Percentiles rank a stretch among this genome's conserved stretches.
phyloP scores from a whole-genome alignment of 2,329 filamentous ascomycete species.

The Periglandula ipomoeae region DNA sequence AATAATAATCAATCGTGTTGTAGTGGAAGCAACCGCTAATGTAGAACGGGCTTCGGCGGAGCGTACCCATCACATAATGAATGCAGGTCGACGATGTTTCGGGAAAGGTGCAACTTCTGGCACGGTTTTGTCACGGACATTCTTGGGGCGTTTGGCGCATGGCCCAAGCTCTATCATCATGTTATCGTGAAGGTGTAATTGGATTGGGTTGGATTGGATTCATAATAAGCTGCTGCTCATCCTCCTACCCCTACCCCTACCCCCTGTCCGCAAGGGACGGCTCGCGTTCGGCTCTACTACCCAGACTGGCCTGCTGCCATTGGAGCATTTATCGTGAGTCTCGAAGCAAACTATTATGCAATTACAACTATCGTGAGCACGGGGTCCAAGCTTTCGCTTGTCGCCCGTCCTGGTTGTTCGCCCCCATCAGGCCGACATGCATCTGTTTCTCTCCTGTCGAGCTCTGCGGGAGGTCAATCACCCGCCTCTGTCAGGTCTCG shows the following conservation, averaged over 20 bases:
- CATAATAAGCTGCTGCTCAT: neutral
- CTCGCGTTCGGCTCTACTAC: neutral
- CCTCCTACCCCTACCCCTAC: neutral
- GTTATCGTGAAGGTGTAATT: too few relatives aligned
- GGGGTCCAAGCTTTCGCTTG: neutral
- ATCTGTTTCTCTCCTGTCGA: neutral
- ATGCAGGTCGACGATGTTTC: too few relatives aligned
- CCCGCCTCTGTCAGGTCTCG: neutral
- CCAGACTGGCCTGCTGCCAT: neutral
- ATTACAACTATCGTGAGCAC: neutral
- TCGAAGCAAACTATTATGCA: neutral
- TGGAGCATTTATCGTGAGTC: neutral
- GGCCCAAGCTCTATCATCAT: neutral
- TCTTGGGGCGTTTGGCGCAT: too few relatives aligned
- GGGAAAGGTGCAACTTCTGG: neutral
- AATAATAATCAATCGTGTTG: too few relatives aligned
- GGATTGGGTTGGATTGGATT: too few relatives aligned
- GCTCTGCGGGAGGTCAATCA: neutral
- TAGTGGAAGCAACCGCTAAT: too few relatives aligned
- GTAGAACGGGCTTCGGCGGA: too few relatives aligned
- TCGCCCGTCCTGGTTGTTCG: neutral
- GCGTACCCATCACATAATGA: too few relatives aligned
- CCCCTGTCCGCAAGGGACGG: neutral
- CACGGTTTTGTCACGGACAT: too few relatives aligned
- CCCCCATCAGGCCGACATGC: neutral